phyloP scores from a whole-genome alignment of 1,284 basidiomycete genomes.

The Golubevia sp. region DNA sequence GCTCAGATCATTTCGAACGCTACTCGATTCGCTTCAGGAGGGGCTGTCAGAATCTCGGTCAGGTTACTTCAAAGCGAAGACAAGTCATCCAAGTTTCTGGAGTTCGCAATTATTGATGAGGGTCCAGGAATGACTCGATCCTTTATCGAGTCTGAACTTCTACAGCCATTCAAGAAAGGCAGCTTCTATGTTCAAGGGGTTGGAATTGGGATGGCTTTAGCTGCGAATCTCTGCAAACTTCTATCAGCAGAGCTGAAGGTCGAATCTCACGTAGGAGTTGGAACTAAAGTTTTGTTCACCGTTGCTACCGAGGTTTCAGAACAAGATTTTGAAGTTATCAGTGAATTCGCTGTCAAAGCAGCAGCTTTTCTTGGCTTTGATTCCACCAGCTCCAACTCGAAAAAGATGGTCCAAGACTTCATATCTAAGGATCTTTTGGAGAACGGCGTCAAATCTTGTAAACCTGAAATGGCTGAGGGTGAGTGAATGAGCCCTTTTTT shows the following conservation, averaged over 20 bases:
- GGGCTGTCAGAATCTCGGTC: conserved; percentile 25
- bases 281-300: not conserved
- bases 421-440: not conserved
- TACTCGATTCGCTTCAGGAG: conserved; percentile 27
- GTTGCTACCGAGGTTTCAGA: not conserved
- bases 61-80: conserved; percentile 7
- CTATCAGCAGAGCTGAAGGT: not conserved
- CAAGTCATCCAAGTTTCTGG: conserved; percentile 12
- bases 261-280: not conserved
- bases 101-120: conserved; percentile 6
- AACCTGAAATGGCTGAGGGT: not conserved
- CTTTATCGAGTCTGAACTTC: conserved; percentile 24
- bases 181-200: not conserved
- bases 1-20: conserved; percentile 39
- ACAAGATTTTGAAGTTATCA: not conserved
- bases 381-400: not conserved
- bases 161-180: conserved; percentile 5
- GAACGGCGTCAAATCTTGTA: not conserved
- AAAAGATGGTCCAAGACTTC: not conserved
- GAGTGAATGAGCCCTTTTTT: not conserved
- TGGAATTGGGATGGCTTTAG: not conserved
- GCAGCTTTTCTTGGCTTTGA: not conserved
- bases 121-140: not conserved
- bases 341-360: not conserved
- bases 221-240: not conserved